Percentiles rank a stretch among this genome's conserved stretches.
Evolutionary conservation across 257 asterid species (phyloP).

Genomic region (Pogostemon cablin): DNA sequence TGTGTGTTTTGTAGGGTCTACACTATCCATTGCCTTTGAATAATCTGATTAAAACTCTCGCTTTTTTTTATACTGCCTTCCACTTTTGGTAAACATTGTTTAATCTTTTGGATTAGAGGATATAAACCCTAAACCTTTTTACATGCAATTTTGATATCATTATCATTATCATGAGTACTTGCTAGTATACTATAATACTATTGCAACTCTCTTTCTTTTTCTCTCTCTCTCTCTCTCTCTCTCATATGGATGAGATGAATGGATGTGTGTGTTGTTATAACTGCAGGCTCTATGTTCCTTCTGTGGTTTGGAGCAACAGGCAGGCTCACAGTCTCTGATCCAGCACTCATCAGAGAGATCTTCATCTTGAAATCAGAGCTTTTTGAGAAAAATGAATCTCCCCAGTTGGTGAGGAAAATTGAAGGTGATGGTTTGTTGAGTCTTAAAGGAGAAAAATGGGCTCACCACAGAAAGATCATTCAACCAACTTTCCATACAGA

Average conservation of each 20-base stretch:
- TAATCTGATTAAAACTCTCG: slow-evolving; percentile 37
- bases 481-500: slow-evolving; percentile 80
- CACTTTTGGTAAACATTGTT: slow-evolving; percentile 43
- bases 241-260: neutral
- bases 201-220: neutral
- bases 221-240: neutral
- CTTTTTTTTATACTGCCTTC: slow-evolving; percentile 26
- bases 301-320: slow-evolving; percentile 91
- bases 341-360: slow-evolving; percentile 66
- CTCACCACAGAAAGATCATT: slow-evolving; percentile 81
- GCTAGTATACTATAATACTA: too few relatives aligned
- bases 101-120: slow-evolving; percentile 23
- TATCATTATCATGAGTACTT: neutral
- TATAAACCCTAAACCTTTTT: slow-evolving; percentile 24
- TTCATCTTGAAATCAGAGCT: slow-evolving; percentile 66
- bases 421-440: slow-evolving; percentile 89
- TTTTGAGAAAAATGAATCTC: slow-evolving; percentile 83
- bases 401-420: slow-evolving; percentile 70
- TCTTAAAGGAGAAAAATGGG: slow-evolving; percentile 91
- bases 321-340: slow-evolving; percentile 76
- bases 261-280: too few relatives aligned
- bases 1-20: slow-evolving; percentile 48
- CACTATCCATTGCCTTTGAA: slow-evolving; percentile 63
- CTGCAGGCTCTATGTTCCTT: slow-evolving; percentile 68
- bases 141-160: slow-evolving; percentile 33